Evolutionary conservation across 1,139 yeast genomes (phyloP), one percentile per base, ranked within the genome.

Genomic region (Candida glucosophila): DNA sequence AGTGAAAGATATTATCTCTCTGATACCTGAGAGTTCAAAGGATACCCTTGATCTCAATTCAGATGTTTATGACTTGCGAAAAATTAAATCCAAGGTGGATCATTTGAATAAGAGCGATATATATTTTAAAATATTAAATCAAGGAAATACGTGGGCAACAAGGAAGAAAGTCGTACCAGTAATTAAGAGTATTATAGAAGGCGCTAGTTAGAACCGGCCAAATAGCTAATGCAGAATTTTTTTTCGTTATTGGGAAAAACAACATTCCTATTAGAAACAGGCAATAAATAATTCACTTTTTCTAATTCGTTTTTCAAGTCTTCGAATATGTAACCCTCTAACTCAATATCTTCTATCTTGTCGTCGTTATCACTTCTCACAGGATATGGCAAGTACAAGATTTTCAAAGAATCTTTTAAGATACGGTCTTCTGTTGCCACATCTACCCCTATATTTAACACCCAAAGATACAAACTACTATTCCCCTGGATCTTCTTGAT

Each of bases 81-180:
- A 40, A 8, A n/a, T n/a, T n/a, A n/a, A n/a, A n/a, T n/a, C n/a
- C n/a, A n/a, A n/a, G n/a, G n/a, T n/a, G n/a, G n/a, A n/a, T n/a
- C n/a, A n/a, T n/a, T n/a, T n/a, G n/a, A n/a, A n/a, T n/a, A n/a
- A n/a, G n/a, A n/a, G n/a, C n/a, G 7, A 7, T 10, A 34, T 37
- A 22, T 29, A 41, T 14, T 42, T 64, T 27, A 40, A 38, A 21
- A 39, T 66, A 7, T 73, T 52, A 40, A 55, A 67, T 32, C 94
- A 83, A 46, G 37, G 39, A 6, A 73, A 78, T 33, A 46, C 66
- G 8, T 51, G 53, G 3, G 86, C 88, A 1, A 79, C 90, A 17
- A 66, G 96, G 39, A 86, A 86, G 44, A 92, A 81, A 47, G 83
- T 86, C 9, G 93, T 82, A 6, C 94, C 95, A 3, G 52, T 52